These are phyloP conservation scores for Globisporangium okanoganense DNA, from an alignment of 352 stramenopile species.

Conservation along the genomic window DNA sequence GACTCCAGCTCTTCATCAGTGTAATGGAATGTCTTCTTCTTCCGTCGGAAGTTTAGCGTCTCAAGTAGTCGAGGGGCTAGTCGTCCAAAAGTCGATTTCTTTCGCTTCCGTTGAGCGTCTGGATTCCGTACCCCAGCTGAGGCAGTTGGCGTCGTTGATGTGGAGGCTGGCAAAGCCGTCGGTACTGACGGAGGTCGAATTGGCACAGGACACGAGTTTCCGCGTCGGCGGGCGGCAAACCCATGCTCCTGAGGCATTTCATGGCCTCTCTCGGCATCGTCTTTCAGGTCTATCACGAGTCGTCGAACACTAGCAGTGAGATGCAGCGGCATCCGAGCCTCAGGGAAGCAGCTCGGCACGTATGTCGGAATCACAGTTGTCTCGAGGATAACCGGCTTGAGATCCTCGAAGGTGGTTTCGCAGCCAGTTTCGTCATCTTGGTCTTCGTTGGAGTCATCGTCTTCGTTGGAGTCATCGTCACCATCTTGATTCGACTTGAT, in stretches of 20 bases:
- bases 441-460: slow-evolving; percentile 7
- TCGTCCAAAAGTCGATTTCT: slow-evolving; percentile 55
- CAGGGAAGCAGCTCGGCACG: slow-evolving; percentile 16
- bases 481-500: slow-evolving; percentile 17
- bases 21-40: slow-evolving; percentile 71
- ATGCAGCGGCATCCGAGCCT: slow-evolving; percentile 54
- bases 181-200: neutral
- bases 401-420: neutral
- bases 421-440: slow-evolving; percentile 1
- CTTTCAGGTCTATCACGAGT: slow-evolving; percentile 69
- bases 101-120: slow-evolving; percentile 25
- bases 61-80: slow-evolving; percentile 58
- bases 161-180: slow-evolving; percentile 4
- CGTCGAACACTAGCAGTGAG: slow-evolving; percentile 73
- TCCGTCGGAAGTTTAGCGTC: slow-evolving; percentile 56
- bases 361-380: slow-evolving; percentile 8
- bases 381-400: slow-evolving; percentile 15
- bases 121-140: slow-evolving; percentile 10
- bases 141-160: slow-evolving; percentile 8
- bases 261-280: slow-evolving; percentile 47
- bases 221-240: slow-evolving; percentile 32
- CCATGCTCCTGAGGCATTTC: slow-evolving; percentile 13
- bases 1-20: slow-evolving; percentile 78
- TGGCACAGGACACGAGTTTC: slow-evolving; percentile 60
- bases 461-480: slow-evolving; percentile 13